Percentiles rank a stretch among this genome's conserved stretches.
Evolutionary conservation across 306 rosid genomes (phyloP).

Genomic region (Leucaena leucocephala): DNA sequence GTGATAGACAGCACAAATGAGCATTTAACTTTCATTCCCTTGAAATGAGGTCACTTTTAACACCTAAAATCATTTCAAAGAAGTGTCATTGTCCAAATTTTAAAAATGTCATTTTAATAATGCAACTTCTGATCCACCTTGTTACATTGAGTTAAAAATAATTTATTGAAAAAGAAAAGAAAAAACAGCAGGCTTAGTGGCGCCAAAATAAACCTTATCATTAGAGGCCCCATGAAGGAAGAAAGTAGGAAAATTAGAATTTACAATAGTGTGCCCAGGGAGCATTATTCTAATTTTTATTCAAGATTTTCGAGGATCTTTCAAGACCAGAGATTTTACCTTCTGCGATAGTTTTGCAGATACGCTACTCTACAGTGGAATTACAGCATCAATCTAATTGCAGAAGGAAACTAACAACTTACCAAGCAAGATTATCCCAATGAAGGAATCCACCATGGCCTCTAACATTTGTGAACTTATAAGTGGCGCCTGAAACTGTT

Average conservation of each 20-base stretch:
- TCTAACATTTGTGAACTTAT: slow-evolving; percentile 21
- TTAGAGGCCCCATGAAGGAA: background rate
- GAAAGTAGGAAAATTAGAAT: slow-evolving; percentile 3
- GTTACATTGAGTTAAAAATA: background rate
- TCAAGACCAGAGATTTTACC: background rate
- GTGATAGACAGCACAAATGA: background rate
- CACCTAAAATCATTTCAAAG: background rate
- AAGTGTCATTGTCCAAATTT: background rate
- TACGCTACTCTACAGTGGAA: background rate
- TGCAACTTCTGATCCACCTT: background rate
- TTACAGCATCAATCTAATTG: background rate
- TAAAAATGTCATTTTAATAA: background rate
- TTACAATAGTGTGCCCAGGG: background rate
- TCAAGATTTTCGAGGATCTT: slow-evolving; percentile 4
- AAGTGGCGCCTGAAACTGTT: slow-evolving; percentile 27
- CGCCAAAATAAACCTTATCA: background rate
- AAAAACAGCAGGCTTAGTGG: background rate
- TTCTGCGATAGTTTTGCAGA: background rate
- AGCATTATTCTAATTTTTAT: slow-evolving; percentile 1
- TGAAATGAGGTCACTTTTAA: background rate
- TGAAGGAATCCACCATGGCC: slow-evolving; percentile 31
- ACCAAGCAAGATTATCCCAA: slow-evolving; percentile 23
- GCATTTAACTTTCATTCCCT: background rate
- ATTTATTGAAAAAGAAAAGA: background rate
- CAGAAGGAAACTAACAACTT: background rate